phyloP scores from a whole-genome alignment of 371 early-diverging fungal species.

The Mucor sp. region DNA sequence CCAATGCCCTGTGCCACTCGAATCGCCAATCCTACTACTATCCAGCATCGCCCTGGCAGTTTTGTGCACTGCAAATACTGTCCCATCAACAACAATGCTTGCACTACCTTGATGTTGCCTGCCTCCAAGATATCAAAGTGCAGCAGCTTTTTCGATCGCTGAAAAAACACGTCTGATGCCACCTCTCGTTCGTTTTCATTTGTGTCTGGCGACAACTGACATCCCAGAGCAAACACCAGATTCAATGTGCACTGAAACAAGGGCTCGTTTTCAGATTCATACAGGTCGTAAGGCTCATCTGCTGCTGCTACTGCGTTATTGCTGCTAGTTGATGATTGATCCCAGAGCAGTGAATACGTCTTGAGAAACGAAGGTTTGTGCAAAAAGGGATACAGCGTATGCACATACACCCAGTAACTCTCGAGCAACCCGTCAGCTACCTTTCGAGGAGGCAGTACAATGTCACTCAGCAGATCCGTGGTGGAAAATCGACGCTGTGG shows the following conservation, averaged over 20 bases:
- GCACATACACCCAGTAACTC: conserved; percentile 30
- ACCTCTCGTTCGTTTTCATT: conserved; percentile 23
- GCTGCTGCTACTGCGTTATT: not conserved
- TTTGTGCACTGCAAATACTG: conserved; percentile 35
- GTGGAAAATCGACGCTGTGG: not conserved
- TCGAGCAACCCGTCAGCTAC: conserved; percentile 22
- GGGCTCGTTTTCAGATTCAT: conserved; percentile 27
- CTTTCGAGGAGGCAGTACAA: conserved; percentile 29
- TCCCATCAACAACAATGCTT: conserved; percentile 31
- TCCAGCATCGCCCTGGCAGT: conserved; percentile 30
- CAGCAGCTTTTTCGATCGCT: conserved; percentile 27
- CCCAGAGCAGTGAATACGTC: conserved; percentile 27
- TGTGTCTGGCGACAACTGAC: conserved; percentile 33
- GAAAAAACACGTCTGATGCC: conserved; percentile 29
- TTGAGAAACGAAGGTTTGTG: conserved; percentile 28
- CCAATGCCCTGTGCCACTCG: conserved; percentile 31
- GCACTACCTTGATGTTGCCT: conserved; percentile 31
- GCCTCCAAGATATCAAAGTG: conserved; percentile 32
- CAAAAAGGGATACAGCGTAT: conserved; percentile 31
- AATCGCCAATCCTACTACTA: conserved; percentile 28
- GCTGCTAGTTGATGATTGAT: not conserved
- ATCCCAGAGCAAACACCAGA: conserved; percentile 32
- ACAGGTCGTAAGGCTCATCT: not conserved
- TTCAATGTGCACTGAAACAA: conserved; percentile 32
- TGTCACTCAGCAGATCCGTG: conserved; percentile 12